These are phyloP conservation scores for Psidium guajava DNA, from an alignment of 345 rosid species.

Conservation along the genomic window DNA sequence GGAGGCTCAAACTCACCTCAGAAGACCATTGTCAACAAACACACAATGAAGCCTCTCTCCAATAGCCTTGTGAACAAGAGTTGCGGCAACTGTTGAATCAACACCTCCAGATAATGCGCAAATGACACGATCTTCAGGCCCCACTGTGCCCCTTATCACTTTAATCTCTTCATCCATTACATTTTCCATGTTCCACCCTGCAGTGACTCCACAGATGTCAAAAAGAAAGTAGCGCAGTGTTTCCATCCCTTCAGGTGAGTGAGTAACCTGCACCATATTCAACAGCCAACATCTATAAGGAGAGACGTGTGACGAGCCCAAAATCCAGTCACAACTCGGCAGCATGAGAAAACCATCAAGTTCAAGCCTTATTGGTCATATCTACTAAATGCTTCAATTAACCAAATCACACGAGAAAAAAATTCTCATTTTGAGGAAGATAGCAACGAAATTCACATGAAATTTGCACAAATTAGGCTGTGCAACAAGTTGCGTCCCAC, in stretches of 20 bases:
- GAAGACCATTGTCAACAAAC: conserved; percentile 88
- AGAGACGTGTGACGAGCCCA: background rate
- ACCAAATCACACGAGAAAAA: background rate
- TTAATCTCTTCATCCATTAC: conserved; percentile 83
- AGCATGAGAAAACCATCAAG: background rate
- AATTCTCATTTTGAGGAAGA: background rate
- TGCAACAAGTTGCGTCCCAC: background rate
- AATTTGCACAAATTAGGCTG: background rate
- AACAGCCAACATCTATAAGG: background rate
- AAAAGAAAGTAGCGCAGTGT: conserved; percentile 65
- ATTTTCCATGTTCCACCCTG: conserved; percentile 91
- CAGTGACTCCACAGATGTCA: conserved; percentile 59
- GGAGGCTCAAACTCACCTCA: conserved; percentile 42
- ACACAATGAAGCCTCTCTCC: conserved; percentile 93
- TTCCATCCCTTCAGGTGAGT: conserved; percentile 94
- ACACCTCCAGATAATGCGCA: conserved; percentile 98
- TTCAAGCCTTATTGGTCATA: background rate
- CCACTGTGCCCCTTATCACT: conserved; percentile 52
- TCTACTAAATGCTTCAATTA: background rate
- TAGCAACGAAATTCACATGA: background rate
- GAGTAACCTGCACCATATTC: conserved; percentile 56
- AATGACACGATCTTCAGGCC: conserved; percentile 75
- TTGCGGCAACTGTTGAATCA: conserved; percentile 97
- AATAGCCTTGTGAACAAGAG: conserved; percentile 93
- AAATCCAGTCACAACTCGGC: background rate